Evolutionary conservation across 805 yeast species (phyloP), one percentile per base, ranked within the genome.

Genomic region (Starmerella bombicola): DNA sequence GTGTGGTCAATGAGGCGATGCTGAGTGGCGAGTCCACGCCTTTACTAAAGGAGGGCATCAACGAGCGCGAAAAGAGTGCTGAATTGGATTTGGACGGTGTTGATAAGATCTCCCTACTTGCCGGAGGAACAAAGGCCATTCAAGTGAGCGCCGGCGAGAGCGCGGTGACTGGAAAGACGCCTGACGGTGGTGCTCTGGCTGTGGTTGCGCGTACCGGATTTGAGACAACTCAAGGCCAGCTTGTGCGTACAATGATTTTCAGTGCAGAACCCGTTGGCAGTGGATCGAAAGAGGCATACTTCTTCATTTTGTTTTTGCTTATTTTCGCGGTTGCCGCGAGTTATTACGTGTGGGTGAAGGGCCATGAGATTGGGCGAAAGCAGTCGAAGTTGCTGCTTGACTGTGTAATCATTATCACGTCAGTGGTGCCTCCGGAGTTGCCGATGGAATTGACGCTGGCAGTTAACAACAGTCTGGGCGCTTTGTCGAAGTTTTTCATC

Each of bases 391-490:
- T 91, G 61, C 78, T 91, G 50, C 71, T 91, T 57, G 97, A 91
- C 64, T 91, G 98, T 76, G 80, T 91, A 50, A 73, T 91, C 57
- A 93, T 91, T 53, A 74, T 91, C 54, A 91, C 98, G 16, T 86
- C 97, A 37, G 98, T 91, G 49, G 98, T 91, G 30, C 98, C 98
- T 28, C 98, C 98, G 32, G 98, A 91, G 65, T 71, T 91, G 52
- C 98, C 98, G 44, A 91, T 91, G 97, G 98, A 91, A 67, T 72
- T 91, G 54, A 91, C 98, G 12, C 79, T 91, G 88, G 97, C 98
- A 45, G 98, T 91, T 30, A 91, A 91, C 63, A 71, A 81, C 29
- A 86, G 97, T 5, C 69, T 91, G 59, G 75, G 85, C 44, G 85
- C 96, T 3, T 70, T 91, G 50, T 76, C 80, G 53, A 91, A 91